Percentiles rank a stretch among this genome's conserved stretches.
phyloP scores from a whole-genome alignment of 1,139 yeast species.

The Blastobotrys apis region DNA sequence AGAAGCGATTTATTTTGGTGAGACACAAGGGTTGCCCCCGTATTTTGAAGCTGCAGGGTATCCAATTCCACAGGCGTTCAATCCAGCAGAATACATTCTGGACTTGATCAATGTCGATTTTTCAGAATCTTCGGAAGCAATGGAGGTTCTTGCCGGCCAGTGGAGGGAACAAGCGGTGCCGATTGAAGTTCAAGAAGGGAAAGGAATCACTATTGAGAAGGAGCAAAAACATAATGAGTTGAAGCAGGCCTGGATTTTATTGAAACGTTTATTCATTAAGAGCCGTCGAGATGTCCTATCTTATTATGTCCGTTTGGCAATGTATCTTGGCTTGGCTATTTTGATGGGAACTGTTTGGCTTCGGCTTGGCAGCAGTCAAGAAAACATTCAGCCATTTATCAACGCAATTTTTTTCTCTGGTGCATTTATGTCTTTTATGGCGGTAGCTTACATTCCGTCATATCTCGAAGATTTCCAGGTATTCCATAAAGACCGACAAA shows the following conservation, averaged over 20 bases:
- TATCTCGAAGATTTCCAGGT: conserved; percentile 38
- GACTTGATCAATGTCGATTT: conserved; percentile 40
- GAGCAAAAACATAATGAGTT: not conserved
- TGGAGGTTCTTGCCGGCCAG: not conserved
- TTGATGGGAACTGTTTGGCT: conserved; percentile 45
- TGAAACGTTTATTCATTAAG: conserved; percentile 33
- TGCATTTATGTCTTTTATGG: conserved; percentile 45
- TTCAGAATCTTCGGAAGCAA: conserved; percentile 1
- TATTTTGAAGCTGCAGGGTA: conserved; percentile 18
- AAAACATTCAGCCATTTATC: conserved; percentile 38
- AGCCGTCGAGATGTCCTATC: conserved; percentile 39
- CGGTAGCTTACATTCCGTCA: conserved; percentile 44
- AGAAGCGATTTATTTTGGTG: conserved; percentile 44
- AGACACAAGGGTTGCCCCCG: conserved; percentile 42
- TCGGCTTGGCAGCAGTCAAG: conserved; percentile 34
- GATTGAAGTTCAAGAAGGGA: not conserved
- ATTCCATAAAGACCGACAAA: conserved; percentile 36
- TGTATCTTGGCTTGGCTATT: conserved; percentile 42
- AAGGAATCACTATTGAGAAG: not conserved
- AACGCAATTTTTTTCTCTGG: conserved; percentile 44
- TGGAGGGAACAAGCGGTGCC: not conserved
- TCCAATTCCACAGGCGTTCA: conserved; percentile 33
- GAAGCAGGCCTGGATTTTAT: conserved; percentile 21
- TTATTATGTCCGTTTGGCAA: conserved; percentile 38
- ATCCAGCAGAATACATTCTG: conserved; percentile 38